phyloP scores from a whole-genome alignment of 2,329 filamentous ascomycete species.

The Pseudocercospora fijiensis region DNA sequence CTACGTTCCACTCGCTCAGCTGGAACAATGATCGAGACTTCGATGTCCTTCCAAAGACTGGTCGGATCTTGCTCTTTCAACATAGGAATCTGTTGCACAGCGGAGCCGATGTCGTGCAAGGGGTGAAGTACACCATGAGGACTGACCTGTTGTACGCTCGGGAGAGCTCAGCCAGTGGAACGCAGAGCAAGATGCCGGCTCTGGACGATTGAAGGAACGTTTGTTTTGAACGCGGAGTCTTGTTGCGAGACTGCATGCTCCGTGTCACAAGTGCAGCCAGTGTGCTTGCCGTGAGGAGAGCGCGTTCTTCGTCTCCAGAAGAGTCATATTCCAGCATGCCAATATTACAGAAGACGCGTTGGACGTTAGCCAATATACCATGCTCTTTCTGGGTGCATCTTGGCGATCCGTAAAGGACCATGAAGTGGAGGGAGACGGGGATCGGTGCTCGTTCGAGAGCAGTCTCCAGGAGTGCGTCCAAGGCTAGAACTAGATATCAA shows the following conservation, averaged over 20 bases:
- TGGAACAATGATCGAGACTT: conserved; percentile 37
- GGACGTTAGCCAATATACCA: too few relatives aligned
- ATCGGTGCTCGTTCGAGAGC: too few relatives aligned
- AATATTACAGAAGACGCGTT: too few relatives aligned
- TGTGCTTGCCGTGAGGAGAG: too few relatives aligned
- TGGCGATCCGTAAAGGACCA: neutral
- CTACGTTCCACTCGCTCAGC: conserved; percentile 48
- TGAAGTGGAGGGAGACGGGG: too few relatives aligned
- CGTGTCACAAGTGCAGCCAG: too few relatives aligned
- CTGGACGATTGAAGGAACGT: conserved; percentile 10
- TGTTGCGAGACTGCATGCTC: neutral
- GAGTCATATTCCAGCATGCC: too few relatives aligned
- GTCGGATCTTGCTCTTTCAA: conserved; percentile 58
- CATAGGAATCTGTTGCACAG: conserved; percentile 54
- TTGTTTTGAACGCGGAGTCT: neutral
- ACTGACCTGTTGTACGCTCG: conserved; percentile 56
- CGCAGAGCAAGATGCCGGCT: conserved; percentile 20
- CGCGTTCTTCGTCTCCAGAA: too few relatives aligned
- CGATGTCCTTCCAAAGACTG: conserved; percentile 52
- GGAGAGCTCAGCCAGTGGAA: conserved; percentile 25
- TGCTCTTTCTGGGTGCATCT: too few relatives aligned
- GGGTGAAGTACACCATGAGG: conserved; percentile 56
- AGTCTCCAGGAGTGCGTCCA: too few relatives aligned
- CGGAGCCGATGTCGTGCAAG: conserved; percentile 55
- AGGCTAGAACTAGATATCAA: too few relatives aligned